A percentile compares a stretch with the other conserved stretches of the same genome.
phyloP scores from a whole-genome alignment of 208 protist genomes.

The Polymyxa betae region DNA sequence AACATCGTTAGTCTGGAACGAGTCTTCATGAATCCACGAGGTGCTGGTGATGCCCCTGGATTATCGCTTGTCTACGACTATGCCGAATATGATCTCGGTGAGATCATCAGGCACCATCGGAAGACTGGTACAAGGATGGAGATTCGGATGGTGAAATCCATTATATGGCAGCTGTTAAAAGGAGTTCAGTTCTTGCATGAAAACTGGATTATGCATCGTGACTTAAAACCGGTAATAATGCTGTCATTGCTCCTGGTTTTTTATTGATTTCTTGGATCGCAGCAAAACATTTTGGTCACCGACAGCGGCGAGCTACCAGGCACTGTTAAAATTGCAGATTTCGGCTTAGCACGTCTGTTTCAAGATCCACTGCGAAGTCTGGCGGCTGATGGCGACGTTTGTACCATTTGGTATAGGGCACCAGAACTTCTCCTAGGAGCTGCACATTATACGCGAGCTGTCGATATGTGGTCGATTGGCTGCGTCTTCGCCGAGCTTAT shows the following conservation, averaged over 20 bases:
- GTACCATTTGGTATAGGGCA: constrained; percentile 71
- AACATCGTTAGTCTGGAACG: constrained; percentile 37
- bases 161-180: constrained; percentile 62
- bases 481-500: constrained; percentile 77
- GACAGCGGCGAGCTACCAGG: constrained; percentile 24
- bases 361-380: constrained; percentile 52
- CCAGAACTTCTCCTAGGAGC: constrained; percentile 67
- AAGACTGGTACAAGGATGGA: neutral
- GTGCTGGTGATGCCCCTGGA: constrained; percentile 7
- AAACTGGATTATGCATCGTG: constrained; percentile 76
- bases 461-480: constrained; percentile 70
- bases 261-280: neutral
- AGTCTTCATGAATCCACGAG: constrained; percentile 44
- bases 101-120: constrained; percentile 56
- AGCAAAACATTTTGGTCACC: constrained; percentile 42
- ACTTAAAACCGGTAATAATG: neutral
- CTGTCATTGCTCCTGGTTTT: neutral
- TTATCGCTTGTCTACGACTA: constrained; percentile 56
- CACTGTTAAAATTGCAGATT: constrained; percentile 58
- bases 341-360: constrained; percentile 57
- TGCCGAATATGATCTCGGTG: constrained; percentile 53
- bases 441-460: constrained; percentile 70
- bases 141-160: constrained; percentile 58
- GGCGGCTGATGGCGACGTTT: constrained; percentile 45
- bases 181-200: constrained; percentile 56